phyloP scores from a whole-genome alignment of 2,329 filamentous ascomycete species.

The Alternaria solani region DNA sequence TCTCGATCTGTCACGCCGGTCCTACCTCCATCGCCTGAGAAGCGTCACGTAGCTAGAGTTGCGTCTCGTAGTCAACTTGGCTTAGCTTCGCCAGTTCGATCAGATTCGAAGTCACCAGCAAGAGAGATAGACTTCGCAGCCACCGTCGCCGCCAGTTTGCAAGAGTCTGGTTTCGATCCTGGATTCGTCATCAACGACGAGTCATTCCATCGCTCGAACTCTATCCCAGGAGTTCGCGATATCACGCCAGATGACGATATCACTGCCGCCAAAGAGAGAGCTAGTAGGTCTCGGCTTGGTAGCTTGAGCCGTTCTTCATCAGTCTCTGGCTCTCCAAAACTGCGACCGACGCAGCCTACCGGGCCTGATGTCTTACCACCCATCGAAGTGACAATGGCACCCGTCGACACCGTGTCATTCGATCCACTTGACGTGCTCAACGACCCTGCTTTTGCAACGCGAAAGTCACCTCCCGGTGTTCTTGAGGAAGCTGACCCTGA shows the following conservation, averaged over 20 bases:
- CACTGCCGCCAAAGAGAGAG: slow-evolving; percentile 38
- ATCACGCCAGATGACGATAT: slow-evolving; percentile 46
- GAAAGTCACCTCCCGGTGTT: slow-evolving; percentile 41
- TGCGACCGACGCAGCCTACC: slow-evolving; percentile 22
- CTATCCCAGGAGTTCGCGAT: slow-evolving; percentile 36
- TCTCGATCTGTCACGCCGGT: slow-evolving; percentile 26
- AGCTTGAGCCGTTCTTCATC: slow-evolving; percentile 41
- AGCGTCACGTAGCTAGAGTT: slow-evolving; percentile 24
- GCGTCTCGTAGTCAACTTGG: slow-evolving; percentile 25
- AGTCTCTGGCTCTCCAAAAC: slow-evolving; percentile 38
- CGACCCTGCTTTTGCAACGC: slow-evolving; percentile 48
- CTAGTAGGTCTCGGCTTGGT: slow-evolving; percentile 43
- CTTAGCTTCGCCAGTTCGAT: slow-evolving; percentile 36
- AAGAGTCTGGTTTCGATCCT: slow-evolving; percentile 58
- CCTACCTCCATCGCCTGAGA: slow-evolving; percentile 20
- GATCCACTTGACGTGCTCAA: slow-evolving; percentile 49
- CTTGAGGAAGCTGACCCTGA: slow-evolving; percentile 50
- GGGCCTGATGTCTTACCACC: slow-evolving; percentile 39
- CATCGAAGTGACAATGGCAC: slow-evolving; percentile 46
- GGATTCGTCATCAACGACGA: slow-evolving; percentile 56
- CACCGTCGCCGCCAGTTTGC: slow-evolving; percentile 56
- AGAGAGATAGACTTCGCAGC: slow-evolving; percentile 58
- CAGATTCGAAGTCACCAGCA: slow-evolving; percentile 35
- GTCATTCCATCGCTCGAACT: slow-evolving; percentile 42
- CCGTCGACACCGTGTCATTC: slow-evolving; percentile 46